Evolutionary conservation across 768 basidiomycete species (phyloP), one percentile per base, ranked within the genome.

Genomic region (Termitomyces sp.): DNA sequence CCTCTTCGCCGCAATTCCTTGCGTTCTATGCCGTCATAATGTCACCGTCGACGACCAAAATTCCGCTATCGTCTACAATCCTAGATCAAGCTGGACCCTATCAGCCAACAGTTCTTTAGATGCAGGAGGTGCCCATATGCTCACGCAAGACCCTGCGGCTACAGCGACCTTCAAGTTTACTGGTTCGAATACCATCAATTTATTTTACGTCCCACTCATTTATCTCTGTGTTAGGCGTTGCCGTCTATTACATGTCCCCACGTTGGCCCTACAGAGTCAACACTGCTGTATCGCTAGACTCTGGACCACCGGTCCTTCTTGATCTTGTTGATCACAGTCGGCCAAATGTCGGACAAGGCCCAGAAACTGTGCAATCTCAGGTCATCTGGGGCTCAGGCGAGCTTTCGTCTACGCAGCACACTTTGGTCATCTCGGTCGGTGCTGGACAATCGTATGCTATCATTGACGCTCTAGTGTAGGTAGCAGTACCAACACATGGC

Each of bases 181-280:
- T 35, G 77, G 77, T 78, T 50, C 12, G 64, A 54, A 26, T 19
- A 33, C 15, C 50, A 17, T 23, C 21, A 33, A 33, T 51, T 23
- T 57, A 10, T 23, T 46, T 28, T 41, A 44, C 15, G 19, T 2
- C 17, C 21, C 5, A 35, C 35, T 35, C 8, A 17, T 28, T 33
- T 17, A 53, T 40, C 31, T 9, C 53, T 50, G 21, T n/a, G 15
- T 31, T 12, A 78, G 78, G 78, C 30, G 68, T 73, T 6, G 74
- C 75, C 1, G 67, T 80, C 17, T 78, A 75, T 48, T 76, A 75
- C 57, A 57, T 77, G 43, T 72, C 73, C 0, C 76, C 78, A 12
- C 65, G 72, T 7, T 80, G 77, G 78, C 78, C 78, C 15, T 79
- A 77, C 63, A 53, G 55, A 11, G 77, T 78, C 44, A 74, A 66